phyloP scores from a whole-genome alignment of 1,284 basidiomycete genomes.

The Xerocomus nothofagi region DNA sequence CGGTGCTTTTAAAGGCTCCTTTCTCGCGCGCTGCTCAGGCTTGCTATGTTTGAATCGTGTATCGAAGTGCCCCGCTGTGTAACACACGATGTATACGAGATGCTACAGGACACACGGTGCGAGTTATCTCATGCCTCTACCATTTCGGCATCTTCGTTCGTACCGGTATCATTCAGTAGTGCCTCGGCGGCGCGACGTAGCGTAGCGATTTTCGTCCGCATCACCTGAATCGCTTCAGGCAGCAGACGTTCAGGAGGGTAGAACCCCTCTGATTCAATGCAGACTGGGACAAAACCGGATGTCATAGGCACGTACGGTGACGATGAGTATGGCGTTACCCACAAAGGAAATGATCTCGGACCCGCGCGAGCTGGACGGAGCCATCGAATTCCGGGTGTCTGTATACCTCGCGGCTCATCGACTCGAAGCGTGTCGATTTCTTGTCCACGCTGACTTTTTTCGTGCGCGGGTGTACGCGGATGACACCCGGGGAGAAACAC shows the following conservation, averaged over 20 bases:
- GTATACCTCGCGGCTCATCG: slow-evolving; percentile 90
- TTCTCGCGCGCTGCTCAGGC: neutral
- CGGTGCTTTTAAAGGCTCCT: neutral
- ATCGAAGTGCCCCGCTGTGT: slow-evolving; percentile 5
- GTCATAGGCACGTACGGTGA: neutral
- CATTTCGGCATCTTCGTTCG: slow-evolving; percentile 44
- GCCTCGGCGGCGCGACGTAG: slow-evolving; percentile 61
- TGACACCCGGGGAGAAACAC: slow-evolving; percentile 91
- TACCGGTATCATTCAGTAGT: slow-evolving; percentile 40
- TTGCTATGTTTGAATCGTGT: neutral
- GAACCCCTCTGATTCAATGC: slow-evolving; percentile 87
- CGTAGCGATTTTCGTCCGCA: slow-evolving; percentile 76
- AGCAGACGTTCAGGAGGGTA: slow-evolving; percentile 86
- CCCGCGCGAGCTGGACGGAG: slow-evolving; percentile 80
- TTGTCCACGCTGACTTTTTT: slow-evolving; percentile 62
- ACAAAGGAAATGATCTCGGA: slow-evolving; percentile 96
- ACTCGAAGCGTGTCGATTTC: slow-evolving; percentile 78
- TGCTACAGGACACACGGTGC: neutral
- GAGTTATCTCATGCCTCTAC: slow-evolving; percentile 20
- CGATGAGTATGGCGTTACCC: slow-evolving; percentile 27
- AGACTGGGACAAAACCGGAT: slow-evolving; percentile 52
- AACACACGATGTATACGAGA: slow-evolving; percentile 6
- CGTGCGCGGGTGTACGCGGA: slow-evolving; percentile 64
- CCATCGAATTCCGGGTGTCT: slow-evolving; percentile 91
- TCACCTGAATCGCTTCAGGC: slow-evolving; percentile 79